Evolutionary conservation across 345 rosid species (phyloP), one percentile per base, ranked within the genome.

Genomic region (Eucalyptus erythrocorys): DNA sequence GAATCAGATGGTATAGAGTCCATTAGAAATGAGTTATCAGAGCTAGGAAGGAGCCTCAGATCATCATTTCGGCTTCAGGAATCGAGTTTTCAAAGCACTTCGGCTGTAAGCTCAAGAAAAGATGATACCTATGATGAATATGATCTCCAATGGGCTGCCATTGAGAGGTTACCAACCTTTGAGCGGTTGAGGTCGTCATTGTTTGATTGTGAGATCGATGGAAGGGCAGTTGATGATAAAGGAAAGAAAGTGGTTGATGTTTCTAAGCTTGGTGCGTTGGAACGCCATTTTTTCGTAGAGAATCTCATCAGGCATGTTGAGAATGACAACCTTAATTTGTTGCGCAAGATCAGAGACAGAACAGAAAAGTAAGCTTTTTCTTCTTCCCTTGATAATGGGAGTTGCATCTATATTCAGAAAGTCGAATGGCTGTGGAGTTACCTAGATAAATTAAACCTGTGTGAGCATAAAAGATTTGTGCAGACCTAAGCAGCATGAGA

Each of bases 151-250:
- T 97, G 97, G 98, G 95, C 93, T 90, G 94, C 91, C 45, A 90
- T 97, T 64, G 95, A 97, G 93, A 95, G 95, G 85, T 89, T 97
- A 13, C 98, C 99, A 4, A 94, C 98, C 66, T 88, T 87, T 27
- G 91, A 93, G 71, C 93, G 98, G 81, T 71, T 97, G 71, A 91
- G 94, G 42, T 91, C 95, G 45, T 93, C 95, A 47, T 90, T 96
- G 49, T 93, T 95, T 50, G 93, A 91, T 40, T 24, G 85, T 53
- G 88, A 89, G 32, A 89, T 68, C 34, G 86, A 59, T 22, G 87
- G 53, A 30, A 82, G 82, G 49, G 85, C 45, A 49, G 92, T 22
- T 19, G 91, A 89, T 32, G 89, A 32, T 22, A 53, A 87, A 50
- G 92, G 90, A 26, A 94, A 91, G 88, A 89, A 42, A 37, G 91